A percentile compares a stretch with the other conserved stretches of the same genome.
These are phyloP conservation scores for Pezicula carpinea DNA, from an alignment of 2,329 filamentous ascomycete genomes.

Conservation along the genomic window DNA sequence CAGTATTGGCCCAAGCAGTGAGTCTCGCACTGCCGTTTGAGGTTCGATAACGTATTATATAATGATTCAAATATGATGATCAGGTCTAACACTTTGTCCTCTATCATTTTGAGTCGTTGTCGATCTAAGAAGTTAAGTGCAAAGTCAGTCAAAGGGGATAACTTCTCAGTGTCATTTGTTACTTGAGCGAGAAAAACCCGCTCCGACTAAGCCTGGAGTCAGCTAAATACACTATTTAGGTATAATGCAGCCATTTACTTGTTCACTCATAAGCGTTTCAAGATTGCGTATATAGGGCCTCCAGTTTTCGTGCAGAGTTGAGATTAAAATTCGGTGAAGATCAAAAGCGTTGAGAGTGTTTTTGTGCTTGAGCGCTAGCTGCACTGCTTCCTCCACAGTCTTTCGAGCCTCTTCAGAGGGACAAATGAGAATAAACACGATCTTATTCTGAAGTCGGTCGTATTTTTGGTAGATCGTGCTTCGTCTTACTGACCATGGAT, in stretches of 20 bases:
- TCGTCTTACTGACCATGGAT: conserved; percentile 15
- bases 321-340: conserved; percentile 12
- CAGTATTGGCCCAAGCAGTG: conserved; percentile 3
- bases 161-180: not conserved
- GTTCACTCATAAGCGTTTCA: conserved; percentile 4
- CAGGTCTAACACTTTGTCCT: conserved; percentile 14
- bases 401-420: conserved; percentile 5
- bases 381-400: not conserved
- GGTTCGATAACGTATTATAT: conserved; percentile 6
- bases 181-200: conserved; percentile 3
- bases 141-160: conserved; percentile 4
- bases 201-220: conserved; percentile 4
- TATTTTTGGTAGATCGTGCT: conserved; percentile 14
- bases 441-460: conserved; percentile 1
- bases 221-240: not conserved
- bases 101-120: conserved; percentile 9
- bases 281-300: conserved; percentile 9
- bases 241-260: not conserved
- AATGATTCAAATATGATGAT: conserved; percentile 10
- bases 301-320: conserved; percentile 11
- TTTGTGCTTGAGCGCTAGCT: not conserved
- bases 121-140: conserved; percentile 12
- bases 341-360: conserved; percentile 8
- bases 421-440: conserved; percentile 6
- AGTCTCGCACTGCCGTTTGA: conserved; percentile 2